These are phyloP conservation scores for Balamuthia mandrillaris DNA, from an alignment of 208 protist genomes.

Conservation along the genomic window DNA sequence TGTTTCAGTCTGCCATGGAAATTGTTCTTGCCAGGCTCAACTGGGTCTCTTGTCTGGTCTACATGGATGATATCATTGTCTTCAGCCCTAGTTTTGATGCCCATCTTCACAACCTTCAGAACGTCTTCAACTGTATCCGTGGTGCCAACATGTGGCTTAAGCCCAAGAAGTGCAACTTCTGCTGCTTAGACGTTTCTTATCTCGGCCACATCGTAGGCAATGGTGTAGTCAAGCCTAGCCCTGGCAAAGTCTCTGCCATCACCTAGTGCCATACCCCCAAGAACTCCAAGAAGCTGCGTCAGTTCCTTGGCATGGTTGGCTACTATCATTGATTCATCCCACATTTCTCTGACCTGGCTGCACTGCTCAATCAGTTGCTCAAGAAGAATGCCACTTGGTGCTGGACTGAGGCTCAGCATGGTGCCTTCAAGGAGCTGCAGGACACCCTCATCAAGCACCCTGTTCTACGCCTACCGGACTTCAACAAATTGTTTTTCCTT, in stretches of 20 bases:
- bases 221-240: background rate
- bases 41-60: background rate
- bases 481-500: too few species aligned
- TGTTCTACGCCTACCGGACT: too few species aligned
- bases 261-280: accelerated
- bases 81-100: background rate
- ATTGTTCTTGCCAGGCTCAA: background rate
- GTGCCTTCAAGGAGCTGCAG: background rate
- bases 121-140: background rate
- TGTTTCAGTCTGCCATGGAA: slow-evolving; percentile 35
- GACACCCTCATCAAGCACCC: too few species aligned
- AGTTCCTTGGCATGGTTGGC: background rate
- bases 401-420: background rate
- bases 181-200: background rate
- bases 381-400: background rate
- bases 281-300: background rate
- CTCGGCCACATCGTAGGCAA: background rate
- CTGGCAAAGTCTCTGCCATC: background rate
- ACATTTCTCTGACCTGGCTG: background rate
- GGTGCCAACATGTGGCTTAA: background rate
- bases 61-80: slow-evolving; percentile 27
- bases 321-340: background rate
- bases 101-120: background rate
- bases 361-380: background rate
- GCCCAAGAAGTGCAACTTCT: background rate